Base-by-base conservation (phyloP, 2,329 filamentous ascomycete genomes). In the Pseudocercospora macadamiae region DNA sequence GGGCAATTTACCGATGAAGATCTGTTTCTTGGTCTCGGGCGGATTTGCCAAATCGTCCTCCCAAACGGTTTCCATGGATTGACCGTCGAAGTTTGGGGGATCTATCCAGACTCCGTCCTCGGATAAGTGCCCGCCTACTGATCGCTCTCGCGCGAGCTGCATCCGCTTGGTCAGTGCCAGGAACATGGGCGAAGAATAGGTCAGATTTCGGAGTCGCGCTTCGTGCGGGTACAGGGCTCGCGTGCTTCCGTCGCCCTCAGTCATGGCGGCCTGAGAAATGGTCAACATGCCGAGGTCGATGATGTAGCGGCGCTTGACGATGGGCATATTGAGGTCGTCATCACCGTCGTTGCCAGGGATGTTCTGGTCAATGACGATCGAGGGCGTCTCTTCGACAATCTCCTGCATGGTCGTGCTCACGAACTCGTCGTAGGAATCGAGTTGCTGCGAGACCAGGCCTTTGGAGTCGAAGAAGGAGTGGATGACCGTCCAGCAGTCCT, bases 401-500 rank as follows among this genome's bases (percentile, higher is more conserved):
- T 96, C 91, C 72, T 97, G 93, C 77, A 99, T 93, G 0, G 93
- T 97, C 19, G 90, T 92, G 60, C 89, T 88, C 57, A 95, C 93
- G 71, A 99, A 99, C 74, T 97, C 93, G 77, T 99, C 92, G 78
- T 96, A 99, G 0, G 96, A 99, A 75, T 97, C 93, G 63, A 97
- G 88, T 80, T 99, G 95, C 77, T 99, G 93, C 14, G 95, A 96
- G 19, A 96, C 95, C 28, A 99, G 84, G 70, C 95, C 93, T 78
- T 97, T 99, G 63, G 87, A 85, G 69, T 97, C 91, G 79, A 99
- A 99, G 81, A 97, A 97, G 8, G 95, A 90, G 57, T 90, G 92
- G 74, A 99, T 97, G 71, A 97, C 93, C 65, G 89, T 90, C 95
- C 96, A 99, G 81, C 92, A 97, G 78, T 99, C 96, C 80, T 97